Base-by-base conservation (phyloP, 2,329 filamentous ascomycete species). In the Talaromyces piceae region DNA sequence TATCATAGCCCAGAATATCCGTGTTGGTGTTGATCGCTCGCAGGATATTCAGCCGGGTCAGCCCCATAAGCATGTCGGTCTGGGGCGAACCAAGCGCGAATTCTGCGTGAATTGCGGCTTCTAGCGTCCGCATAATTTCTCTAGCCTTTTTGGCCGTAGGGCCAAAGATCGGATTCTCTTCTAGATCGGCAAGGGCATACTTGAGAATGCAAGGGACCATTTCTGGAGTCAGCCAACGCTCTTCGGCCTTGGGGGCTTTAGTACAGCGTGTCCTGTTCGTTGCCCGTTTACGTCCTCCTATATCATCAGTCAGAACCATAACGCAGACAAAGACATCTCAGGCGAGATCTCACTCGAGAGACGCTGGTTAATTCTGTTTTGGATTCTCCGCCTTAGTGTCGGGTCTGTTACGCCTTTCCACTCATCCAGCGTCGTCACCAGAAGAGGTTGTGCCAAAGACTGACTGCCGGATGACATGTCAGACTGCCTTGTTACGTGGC, bases 281-380 rank as follows among this genome's bases (percentile, higher is more conserved):
- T 46, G 51, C 18, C 33, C 22, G 30, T 41, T 46, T 52, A 18
- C 26, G 25, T 37, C 7, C 27, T 9, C 41, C 26, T 47, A 8
- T 41, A 3, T 25, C 23, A 12, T 4, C 3, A 11, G 12, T 12
- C 26, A 25, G 33, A 47, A 4, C 16, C 30, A 8, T 37, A 49
- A 48, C 27, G 25, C 28, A 37, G 11, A 3, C 4, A n/a, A 13
- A 44, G 3, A 25, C 16, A 27, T 4, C 31, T 8, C 16, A 16
- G n/a, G n/a, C 44, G 41, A 18, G 12, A 9, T 4, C 33, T 41
- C 2, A 52, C 51, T 48, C 26, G 28, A 33, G 25, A 46, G 45
- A 3, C 51, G 51, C 13, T 52, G 51, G 13, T 52, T 52, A 12
- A 52, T 20, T 25, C 51, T 41, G 41, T 52, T 52, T 43, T 52